phyloP scores from a whole-genome alignment of 441 rosid species.

The Gossypium trilobum region DNA sequence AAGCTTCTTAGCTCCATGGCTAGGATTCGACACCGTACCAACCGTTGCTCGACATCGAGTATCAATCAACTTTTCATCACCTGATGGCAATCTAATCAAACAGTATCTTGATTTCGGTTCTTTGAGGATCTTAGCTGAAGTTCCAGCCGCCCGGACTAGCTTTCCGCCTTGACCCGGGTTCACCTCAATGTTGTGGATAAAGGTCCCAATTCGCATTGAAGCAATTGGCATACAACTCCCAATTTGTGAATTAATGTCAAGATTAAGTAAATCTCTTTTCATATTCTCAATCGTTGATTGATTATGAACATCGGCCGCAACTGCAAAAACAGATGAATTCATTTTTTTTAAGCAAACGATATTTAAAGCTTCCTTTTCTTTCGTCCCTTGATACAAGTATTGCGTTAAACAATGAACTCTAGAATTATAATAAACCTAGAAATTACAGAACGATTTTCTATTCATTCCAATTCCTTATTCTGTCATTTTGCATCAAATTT shows the following conservation, averaged over 20 bases:
- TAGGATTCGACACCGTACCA: conserved; percentile 60
- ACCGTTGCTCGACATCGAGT: conserved; percentile 66
- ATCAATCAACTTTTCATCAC: conserved; percentile 51
- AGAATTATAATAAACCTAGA: background rate
- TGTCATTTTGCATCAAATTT: background rate
- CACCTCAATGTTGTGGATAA: conserved; percentile 76
- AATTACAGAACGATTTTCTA: background rate
- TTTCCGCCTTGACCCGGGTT: conserved; percentile 78
- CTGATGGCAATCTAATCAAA: conserved; percentile 65
- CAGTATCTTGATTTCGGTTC: conserved; percentile 50
- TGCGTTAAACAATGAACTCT: background rate
- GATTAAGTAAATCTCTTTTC: conserved; percentile 52
- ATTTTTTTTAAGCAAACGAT: background rate
- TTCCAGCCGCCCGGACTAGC: conserved; percentile 75
- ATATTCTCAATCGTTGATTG: conserved; percentile 40
- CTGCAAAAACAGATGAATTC: background rate
- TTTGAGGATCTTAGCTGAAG: conserved; percentile 72
- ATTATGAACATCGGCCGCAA: conserved; percentile 3
- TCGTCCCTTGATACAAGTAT: background rate
- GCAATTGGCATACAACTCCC: conserved; percentile 77
- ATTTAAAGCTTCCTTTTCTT: background rate
- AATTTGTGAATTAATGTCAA: conserved; percentile 63
- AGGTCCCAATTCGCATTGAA: conserved; percentile 71
- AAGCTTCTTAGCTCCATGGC: conserved; percentile 55
- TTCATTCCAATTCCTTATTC: background rate